Evolutionary conservation across 352 stramenopile genomes (phyloP), one percentile per base, ranked within the genome.

Genomic region (Globisporangium apiculatum): DNA sequence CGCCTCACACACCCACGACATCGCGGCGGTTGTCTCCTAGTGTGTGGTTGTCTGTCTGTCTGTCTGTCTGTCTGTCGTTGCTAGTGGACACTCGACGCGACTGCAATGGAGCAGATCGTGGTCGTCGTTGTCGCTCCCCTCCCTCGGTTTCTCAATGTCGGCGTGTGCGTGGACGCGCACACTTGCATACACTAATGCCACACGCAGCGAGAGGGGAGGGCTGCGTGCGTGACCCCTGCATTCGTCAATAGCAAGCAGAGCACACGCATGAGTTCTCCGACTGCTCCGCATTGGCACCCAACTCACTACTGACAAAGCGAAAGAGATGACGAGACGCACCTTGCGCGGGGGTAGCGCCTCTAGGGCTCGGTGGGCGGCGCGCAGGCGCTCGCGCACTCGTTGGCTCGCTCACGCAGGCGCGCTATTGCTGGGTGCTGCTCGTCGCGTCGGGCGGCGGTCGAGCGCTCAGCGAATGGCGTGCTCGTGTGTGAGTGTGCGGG

Each of bases 1-100:
- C 36, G 67, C 75, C 36, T 71, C 65, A 56, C 79, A 89, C 35
- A 65, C 71, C 77, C 79, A 87, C 67, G 73, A 48, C 79, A 89
- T 89, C 24, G 47, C 24, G 24, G 24, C 24, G 24, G 24, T 31
- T 31, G 24, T 31, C 24, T 31, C 24, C 24, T 31, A 31, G 24
- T 31, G 24, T 54, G 42, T 58, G n/a, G 4, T 40, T 12, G 6
- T 53, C 2, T 38, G 45, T 47, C n/a, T 5, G 10, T 47, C 24
- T 12, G 6, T 53, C 2, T 38, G 45, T 47, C n/a, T 5, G 10
- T 47, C 24, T 31, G 42, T 14, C n/a, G 42, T 17, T 47, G 42
- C 3, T 47, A 12, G 4, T 45, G 41, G 24, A 31, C 24, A 31
- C 24, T 31, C 24, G 24, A 31, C 2, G 24, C 24, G 2, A 3